Evolutionary conservation across 208 protist genomes (phyloP), one percentile per base, ranked within the genome.

Genomic region (Wallacemonas sp.): DNA sequence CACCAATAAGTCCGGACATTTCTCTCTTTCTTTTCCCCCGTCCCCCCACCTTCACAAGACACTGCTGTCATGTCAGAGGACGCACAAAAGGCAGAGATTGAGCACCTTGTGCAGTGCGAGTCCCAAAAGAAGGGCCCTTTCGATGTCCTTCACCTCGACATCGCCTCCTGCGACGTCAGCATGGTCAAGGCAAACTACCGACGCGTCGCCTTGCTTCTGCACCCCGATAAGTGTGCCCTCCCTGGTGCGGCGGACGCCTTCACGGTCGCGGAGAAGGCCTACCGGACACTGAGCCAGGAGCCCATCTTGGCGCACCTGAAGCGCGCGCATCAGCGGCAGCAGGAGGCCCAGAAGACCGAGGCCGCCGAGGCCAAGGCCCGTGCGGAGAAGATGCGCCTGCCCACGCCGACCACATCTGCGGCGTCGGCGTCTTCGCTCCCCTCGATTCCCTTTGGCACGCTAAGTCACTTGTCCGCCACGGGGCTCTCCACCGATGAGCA

Each of bases 181-280:
- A 87, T 90, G 52, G 80, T 97, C n/a, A 90, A 84, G 44, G 77
- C 78, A 50, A 79, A 46, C 41, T 97, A 87, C 59, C 81, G 82
- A n/a, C 61, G 52, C 33, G 87, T 97, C 48, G 87, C 85, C n/a
- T 64, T 97, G 16, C 77, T 91, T 25, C 74, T 97, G 16, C 92
- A 97, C 68, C 92, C 92, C 11, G 92, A 97, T 69, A 97, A 97
- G 86, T 97, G 92, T 77, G 72, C 63, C 20, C 77, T 94, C 23
- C 70, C 84, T 18, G 74, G 89, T 50, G 84, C 87, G 54, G 67
- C 77, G 11, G 89, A 91, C 36, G 92, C 92, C 26, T 97, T 97
- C 49, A 76, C 88, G 46, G 76, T 86, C 3, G 92, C 86, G 5
- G 88, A 97, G 65, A 85, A 83, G 69, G 87, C 88, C 18, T 81